A percentile compares a stretch with the other conserved stretches of the same genome.
phyloP scores from a whole-genome alignment of 768 basidiomycete species.

The Exsudoporus frostii region DNA sequence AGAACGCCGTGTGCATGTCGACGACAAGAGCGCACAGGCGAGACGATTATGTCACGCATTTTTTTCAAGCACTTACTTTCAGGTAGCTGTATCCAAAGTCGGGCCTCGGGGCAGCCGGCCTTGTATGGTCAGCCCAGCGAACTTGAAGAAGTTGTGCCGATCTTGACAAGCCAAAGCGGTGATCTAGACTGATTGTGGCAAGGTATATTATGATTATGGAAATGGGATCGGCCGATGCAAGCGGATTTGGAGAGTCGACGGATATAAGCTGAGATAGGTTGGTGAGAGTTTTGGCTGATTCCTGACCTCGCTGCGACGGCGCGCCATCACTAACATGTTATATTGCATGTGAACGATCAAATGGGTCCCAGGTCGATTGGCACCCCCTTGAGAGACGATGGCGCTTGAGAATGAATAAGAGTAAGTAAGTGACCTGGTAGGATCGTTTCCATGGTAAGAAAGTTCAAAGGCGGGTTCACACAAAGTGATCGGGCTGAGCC shows the following conservation, averaged over 20 bases:
- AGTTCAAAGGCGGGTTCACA: constrained; percentile 8
- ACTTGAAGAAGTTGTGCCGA: constrained; percentile 1
- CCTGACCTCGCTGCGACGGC: constrained; percentile 16
- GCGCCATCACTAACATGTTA: constrained; percentile 1
- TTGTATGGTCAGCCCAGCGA: constrained; percentile 9
- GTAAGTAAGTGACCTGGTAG: constrained; percentile 7
- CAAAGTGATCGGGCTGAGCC: constrained; percentile 11
- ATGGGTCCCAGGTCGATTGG: not conserved
- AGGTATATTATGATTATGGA: constrained; percentile 3
- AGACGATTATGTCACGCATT: constrained; percentile 26
- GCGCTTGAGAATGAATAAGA: constrained; percentile 2
- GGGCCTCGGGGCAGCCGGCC: constrained; percentile 1
- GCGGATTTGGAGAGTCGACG: constrained; percentile 20
- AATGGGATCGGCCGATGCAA: constrained; percentile 15
- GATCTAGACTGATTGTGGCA: constrained; percentile 9
- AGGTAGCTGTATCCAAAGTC: not conserved
- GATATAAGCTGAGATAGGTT: constrained; percentile 18
- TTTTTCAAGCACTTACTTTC: not conserved
- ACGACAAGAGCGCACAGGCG: constrained; percentile 19
- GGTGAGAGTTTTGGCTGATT: not conserved
- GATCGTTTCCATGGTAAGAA: constrained; percentile 31
- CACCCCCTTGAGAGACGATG: not conserved
- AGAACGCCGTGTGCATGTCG: constrained; percentile 27
- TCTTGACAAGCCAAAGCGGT: constrained; percentile 1
- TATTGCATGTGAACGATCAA: constrained; percentile 11